These are phyloP conservation scores for Tympanopsis confertula DNA, from an alignment of 2,329 filamentous ascomycete species.

Conservation along the genomic window DNA sequence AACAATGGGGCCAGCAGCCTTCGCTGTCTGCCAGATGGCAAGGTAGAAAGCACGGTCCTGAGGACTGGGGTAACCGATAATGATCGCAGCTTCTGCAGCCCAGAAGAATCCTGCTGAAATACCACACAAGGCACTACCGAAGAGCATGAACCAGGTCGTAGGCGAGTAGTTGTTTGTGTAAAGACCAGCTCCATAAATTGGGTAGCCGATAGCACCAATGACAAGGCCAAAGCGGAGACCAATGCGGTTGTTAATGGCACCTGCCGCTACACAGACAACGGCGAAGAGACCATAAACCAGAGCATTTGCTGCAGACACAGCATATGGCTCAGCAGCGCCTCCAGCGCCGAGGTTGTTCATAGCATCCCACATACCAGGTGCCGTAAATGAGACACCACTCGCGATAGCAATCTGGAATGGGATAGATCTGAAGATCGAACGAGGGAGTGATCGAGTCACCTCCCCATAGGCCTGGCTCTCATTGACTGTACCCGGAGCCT, in stretches of 20 bases:
- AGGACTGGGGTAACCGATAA: conserved; percentile 60
- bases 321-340: conserved; percentile 24
- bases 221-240: conserved; percentile 24
- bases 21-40: conserved; percentile 56
- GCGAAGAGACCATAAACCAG: conserved; percentile 31
- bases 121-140: conserved; percentile 59
- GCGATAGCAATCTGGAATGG: conserved; percentile 25
- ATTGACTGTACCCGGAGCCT: too few relatives aligned
- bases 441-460: too few relatives aligned
- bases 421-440: conserved; percentile 13
- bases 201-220: conserved; percentile 47
- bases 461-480: too few relatives aligned
- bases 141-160: conserved; percentile 54
- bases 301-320: conserved; percentile 31
- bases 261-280: conserved; percentile 25
- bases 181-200: conserved; percentile 58
- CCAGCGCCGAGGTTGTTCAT: conserved; percentile 28
- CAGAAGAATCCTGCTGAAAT: conserved; percentile 64
- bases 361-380: conserved; percentile 28
- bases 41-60: conserved; percentile 53
- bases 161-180: conserved; percentile 65
- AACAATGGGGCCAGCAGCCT: conserved; percentile 15
- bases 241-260: conserved; percentile 22
- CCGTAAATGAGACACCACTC: conserved; percentile 25
- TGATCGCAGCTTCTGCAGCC: conserved; percentile 65